phyloP scores from a whole-genome alignment of 495 filamentous ascomycete species.

The Pyrenopolyporus hunteri region DNA sequence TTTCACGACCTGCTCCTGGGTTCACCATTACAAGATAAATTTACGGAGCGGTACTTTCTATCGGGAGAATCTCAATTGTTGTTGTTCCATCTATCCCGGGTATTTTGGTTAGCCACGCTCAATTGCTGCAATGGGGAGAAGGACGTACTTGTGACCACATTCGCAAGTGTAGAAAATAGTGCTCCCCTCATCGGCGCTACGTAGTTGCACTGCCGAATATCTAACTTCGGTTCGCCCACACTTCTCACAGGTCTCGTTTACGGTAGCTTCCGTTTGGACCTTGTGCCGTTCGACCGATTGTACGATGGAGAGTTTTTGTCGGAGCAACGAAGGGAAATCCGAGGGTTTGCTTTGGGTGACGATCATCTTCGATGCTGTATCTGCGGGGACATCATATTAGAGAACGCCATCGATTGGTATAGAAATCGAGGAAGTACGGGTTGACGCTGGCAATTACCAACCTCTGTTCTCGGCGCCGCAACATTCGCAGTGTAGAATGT shows the following conservation, averaged over 20 bases:
- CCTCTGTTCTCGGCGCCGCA: slow-evolving; percentile 86
- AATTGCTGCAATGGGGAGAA: neutral
- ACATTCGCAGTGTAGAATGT: slow-evolving; percentile 78
- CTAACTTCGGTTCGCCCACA: slow-evolving; percentile 85
- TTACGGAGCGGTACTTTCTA: slow-evolving; percentile 15
- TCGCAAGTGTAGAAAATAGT: slow-evolving; percentile 88
- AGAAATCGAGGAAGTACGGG: neutral
- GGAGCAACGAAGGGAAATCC: slow-evolving; percentile 84
- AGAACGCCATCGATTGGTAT: neutral
- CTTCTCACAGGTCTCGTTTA: slow-evolving; percentile 72
- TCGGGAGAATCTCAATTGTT: slow-evolving; percentile 58
- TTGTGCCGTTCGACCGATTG: slow-evolving; percentile 82
- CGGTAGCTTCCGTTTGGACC: slow-evolving; percentile 73
- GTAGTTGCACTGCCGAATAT: slow-evolving; percentile 82
- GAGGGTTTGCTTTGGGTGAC: slow-evolving; percentile 84
- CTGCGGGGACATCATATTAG: slow-evolving; percentile 52
- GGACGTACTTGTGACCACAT: slow-evolving; percentile 79
- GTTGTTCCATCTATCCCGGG: slow-evolving; percentile 59
- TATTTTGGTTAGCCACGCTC: slow-evolving; percentile 40
- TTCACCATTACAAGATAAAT: slow-evolving; percentile 5
- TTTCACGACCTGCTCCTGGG: slow-evolving; percentile 9
- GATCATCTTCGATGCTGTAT: slow-evolving; percentile 78
- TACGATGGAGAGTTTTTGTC: slow-evolving; percentile 83
- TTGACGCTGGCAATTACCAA: slow-evolving; percentile 39
- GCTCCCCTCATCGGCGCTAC: slow-evolving; percentile 93